A percentile compares a stretch with the other conserved stretches of the same genome.
Conservation (phyloP, 148 eudicot species). For the Vaccinium macrocarpon region DNA sequence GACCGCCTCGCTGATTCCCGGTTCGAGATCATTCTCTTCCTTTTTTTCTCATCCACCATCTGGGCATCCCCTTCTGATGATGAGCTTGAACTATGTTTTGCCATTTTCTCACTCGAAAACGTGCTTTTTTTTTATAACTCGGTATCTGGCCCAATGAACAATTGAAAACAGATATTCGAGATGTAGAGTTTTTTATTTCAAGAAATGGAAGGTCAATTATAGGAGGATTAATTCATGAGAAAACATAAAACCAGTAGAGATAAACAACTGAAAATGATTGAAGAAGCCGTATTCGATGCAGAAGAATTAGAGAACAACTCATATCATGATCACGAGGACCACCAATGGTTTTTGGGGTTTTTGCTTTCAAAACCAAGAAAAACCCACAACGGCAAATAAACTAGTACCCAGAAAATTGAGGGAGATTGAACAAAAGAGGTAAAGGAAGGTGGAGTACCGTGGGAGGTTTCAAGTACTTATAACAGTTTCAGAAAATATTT, state of each 20-base stretch:
- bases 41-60: conserved; percentile 54
- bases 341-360: no score
- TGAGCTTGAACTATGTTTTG: conserved; percentile 28
- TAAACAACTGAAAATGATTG: conserved; percentile 76
- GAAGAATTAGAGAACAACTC: conserved; percentile 11
- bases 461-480: neutral
- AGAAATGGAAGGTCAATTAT: neutral
- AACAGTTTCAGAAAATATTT: neutral
- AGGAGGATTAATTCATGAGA: conserved; percentile 34
- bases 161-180: neutral
- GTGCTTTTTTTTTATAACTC: neutral
- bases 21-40: conserved; percentile 68
- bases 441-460: neutral
- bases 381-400: neutral
- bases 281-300: conserved; percentile 42
- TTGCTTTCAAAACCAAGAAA: neutral
- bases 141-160: neutral
- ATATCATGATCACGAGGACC: conserved; percentile 15
- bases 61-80: conserved; percentile 35
- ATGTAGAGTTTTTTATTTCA: neutral
- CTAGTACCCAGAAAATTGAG: neutral
- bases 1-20: conserved; percentile 77
- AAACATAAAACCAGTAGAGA: conserved; percentile 73
- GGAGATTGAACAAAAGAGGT: neutral
- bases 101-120: conserved; percentile 22